A percentile compares a stretch with the other conserved stretches of the same genome.
Conservation (phyloP, 1,139 yeast species). For the Candida albicans region DNA sequence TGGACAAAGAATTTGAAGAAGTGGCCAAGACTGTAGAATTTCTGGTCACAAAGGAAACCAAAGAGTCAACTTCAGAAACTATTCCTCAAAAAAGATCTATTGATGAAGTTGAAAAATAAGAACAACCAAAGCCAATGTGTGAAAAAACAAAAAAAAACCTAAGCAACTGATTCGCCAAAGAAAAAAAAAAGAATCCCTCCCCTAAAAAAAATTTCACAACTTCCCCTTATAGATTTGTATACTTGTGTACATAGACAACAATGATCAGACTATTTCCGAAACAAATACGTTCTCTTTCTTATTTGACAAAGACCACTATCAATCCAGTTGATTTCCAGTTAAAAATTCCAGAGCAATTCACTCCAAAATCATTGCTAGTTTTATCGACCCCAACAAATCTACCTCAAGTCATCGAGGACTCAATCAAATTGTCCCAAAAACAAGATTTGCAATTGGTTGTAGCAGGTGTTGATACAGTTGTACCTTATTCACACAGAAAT, state of each 20-base stretch:
- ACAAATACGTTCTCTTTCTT: constrained; percentile 4
- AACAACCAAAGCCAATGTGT: background rate
- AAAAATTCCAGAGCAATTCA: constrained; percentile 16
- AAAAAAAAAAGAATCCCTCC: too few relatives aligned
- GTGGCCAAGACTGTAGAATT: constrained; percentile 7
- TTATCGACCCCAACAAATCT: constrained; percentile 48
- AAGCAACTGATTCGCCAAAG: background rate
- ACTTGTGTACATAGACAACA: constrained; percentile 3
- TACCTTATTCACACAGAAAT: constrained; percentile 35
- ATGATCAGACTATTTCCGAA: constrained; percentile 6
- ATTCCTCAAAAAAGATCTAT: constrained; percentile 25
- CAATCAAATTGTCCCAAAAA: constrained; percentile 29
- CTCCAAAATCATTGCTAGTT: constrained; percentile 28
- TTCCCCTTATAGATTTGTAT: background rate
- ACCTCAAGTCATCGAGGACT: constrained; percentile 31
- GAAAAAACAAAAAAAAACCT: constrained; percentile 8
- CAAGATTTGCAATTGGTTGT: constrained; percentile 31
- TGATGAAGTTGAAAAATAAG: constrained; percentile 24
- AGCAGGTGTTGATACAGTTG: constrained; percentile 51
- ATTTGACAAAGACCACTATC: constrained; percentile 20
- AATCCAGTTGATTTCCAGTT: constrained; percentile 19
- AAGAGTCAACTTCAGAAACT: constrained; percentile 5
- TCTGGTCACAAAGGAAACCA: background rate
- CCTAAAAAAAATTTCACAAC: too few relatives aligned
- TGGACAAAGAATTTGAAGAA: constrained; percentile 24